Evolutionary conservation across 2,329 filamentous ascomycete genomes (phyloP).

Genomic region (Talaromyces albobiverticillius): DNA sequence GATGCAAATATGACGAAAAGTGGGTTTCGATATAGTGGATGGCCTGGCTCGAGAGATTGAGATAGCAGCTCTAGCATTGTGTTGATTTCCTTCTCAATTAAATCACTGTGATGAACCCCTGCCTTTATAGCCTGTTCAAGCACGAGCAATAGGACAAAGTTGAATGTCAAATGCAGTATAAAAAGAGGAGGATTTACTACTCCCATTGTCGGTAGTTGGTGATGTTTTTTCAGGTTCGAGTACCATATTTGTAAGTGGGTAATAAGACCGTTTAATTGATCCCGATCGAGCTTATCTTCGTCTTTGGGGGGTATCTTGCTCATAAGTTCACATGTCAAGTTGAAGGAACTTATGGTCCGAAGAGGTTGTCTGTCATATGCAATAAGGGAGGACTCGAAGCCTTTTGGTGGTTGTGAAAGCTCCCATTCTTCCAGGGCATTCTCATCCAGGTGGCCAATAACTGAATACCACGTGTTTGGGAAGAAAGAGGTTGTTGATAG

Average conservation of each 20-base stretch:
- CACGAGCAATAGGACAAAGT: constrained; percentile 10
- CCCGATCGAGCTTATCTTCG: background rate
- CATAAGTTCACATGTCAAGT: constrained; percentile 8
- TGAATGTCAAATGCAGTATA: constrained; percentile 13
- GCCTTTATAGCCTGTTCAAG: constrained; percentile 5
- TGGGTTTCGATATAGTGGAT: constrained; percentile 10
- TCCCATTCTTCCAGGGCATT: constrained; percentile 15
- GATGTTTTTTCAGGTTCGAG: constrained; percentile 11
- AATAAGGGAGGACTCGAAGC: background rate
- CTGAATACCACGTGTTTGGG: constrained; percentile 4
- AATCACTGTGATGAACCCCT: background rate
- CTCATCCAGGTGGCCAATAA: constrained; percentile 11
- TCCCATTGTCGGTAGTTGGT: constrained; percentile 11
- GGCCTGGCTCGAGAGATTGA: constrained; percentile 1
- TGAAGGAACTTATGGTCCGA: constrained; percentile 13
- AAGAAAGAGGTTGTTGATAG: constrained; percentile 30
- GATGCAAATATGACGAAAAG: constrained; percentile 1
- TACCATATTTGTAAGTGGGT: constrained; percentile 13
- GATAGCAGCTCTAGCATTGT: constrained; percentile 4
- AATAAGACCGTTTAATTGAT: constrained; percentile 8
- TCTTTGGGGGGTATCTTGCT: constrained; percentile 5
- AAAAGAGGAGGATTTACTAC: constrained; percentile 9
- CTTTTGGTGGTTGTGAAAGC: constrained; percentile 3
- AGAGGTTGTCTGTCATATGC: constrained; percentile 10
- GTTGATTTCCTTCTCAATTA: constrained; percentile 7